These are phyloP conservation scores for Sporopachydermia cereana DNA, from an alignment of 1,139 yeast genomes.

Conservation along the genomic window DNA sequence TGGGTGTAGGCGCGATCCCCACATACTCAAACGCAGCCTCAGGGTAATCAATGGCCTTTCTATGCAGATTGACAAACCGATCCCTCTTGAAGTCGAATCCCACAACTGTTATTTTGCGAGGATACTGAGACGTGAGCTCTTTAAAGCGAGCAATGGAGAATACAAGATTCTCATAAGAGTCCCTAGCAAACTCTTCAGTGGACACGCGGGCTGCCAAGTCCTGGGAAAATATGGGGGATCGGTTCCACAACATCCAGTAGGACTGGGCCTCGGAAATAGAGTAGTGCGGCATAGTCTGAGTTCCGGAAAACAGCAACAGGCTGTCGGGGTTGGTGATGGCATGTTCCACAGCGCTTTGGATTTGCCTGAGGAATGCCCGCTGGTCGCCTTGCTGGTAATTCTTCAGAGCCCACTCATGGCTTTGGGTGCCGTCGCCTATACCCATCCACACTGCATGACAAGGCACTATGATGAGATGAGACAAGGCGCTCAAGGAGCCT, in stretches of 20 bases:
- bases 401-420: conserved; percentile 42
- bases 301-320: conserved; percentile 53
- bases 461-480: conserved; percentile 44
- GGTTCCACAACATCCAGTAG: conserved; percentile 26
- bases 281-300: conserved; percentile 46
- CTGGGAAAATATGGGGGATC: conserved; percentile 9
- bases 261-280: conserved; percentile 51
- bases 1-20: conserved; percentile 53
- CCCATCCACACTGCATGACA: conserved; percentile 57
- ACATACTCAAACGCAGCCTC: conserved; percentile 32
- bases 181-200: conserved; percentile 65
- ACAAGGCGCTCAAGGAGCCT: background rate
- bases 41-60: conserved; percentile 36
- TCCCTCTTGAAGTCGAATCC: conserved; percentile 66
- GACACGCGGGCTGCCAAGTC: conserved; percentile 22
- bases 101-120: conserved; percentile 40
- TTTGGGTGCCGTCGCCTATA: conserved; percentile 13
- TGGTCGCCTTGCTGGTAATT: conserved; percentile 58
- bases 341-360: conserved; percentile 26
- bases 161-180: conserved; percentile 68
- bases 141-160: conserved; percentile 49
- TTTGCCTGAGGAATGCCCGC: conserved; percentile 59
- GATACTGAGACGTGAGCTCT: conserved; percentile 37
- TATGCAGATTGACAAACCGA: conserved; percentile 48
- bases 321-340: conserved; percentile 22